Conservation (phyloP, 1,284 basidiomycete species). For the Malassezia psittaci region DNA sequence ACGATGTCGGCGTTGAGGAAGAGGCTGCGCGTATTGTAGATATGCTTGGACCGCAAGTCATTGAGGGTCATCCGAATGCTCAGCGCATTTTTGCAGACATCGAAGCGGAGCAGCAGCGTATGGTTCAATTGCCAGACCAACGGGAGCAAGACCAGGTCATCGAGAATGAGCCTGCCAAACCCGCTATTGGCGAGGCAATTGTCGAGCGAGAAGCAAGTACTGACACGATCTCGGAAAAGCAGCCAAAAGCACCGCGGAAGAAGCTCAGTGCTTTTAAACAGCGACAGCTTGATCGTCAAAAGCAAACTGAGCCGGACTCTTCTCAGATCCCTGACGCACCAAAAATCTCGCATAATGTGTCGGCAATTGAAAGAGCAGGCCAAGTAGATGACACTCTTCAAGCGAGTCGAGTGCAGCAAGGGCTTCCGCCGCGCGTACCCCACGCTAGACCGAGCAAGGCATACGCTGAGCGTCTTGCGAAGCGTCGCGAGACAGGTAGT, state of each 20-base stretch:
- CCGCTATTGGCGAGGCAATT: constrained; percentile 6
- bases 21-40: constrained; percentile 40
- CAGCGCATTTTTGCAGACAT: constrained; percentile 17
- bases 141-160: constrained; percentile 9
- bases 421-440: constrained; percentile 34
- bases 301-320: background rate
- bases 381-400: constrained; percentile 26
- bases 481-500: constrained; percentile 1
- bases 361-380: constrained; percentile 33
- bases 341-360: constrained; percentile 29
- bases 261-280: constrained; percentile 35
- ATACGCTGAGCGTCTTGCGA: constrained; percentile 32
- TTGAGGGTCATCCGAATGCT: constrained; percentile 34
- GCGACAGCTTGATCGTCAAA: constrained; percentile 23
- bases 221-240: background rate
- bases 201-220: constrained; percentile 6
- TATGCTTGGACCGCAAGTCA: constrained; percentile 34
- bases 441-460: constrained; percentile 44
- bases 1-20: constrained; percentile 36
- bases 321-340: constrained; percentile 14
- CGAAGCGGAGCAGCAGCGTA: constrained; percentile 3
- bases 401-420: constrained; percentile 20
- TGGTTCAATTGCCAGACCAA: constrained; percentile 1
- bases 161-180: background rate
- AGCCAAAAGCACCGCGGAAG: constrained; percentile 1